A percentile compares a stretch with the other conserved stretches of the same genome.
These are phyloP conservation scores for Plantago major DNA, from an alignment of 257 asterid genomes.

Conservation along the genomic window DNA sequence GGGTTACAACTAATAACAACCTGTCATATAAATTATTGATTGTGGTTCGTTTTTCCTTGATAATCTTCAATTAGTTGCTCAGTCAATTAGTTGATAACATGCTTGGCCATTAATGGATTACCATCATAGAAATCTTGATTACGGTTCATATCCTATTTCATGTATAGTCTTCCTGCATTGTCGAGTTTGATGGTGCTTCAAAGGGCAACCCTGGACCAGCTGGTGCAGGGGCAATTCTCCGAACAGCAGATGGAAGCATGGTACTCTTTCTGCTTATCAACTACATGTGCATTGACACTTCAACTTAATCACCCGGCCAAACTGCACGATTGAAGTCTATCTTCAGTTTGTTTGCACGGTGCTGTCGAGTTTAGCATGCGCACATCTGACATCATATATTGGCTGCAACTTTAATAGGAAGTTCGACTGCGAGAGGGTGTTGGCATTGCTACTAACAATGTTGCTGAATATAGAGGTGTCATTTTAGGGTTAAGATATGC, in stretches of 20 bases:
- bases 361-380: too few species aligned
- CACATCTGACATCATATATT: constrained; percentile 1
- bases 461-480: constrained; percentile 82
- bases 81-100: too few species aligned
- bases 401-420: constrained; percentile 37
- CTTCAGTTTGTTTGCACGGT: too few species aligned
- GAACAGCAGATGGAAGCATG: constrained; percentile 46
- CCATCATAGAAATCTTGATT: too few species aligned
- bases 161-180: constrained; percentile 29
- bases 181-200: constrained; percentile 54
- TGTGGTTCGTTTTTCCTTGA: too few species aligned
- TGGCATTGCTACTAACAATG: constrained; percentile 89
- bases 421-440: constrained; percentile 85
- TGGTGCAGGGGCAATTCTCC: constrained; percentile 47
- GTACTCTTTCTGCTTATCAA: constrained; percentile 20
- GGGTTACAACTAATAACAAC: too few species aligned
- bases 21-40: too few species aligned
- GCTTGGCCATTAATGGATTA: too few species aligned
- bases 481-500: constrained; percentile 87
- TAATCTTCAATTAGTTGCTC: too few species aligned
- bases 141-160: constrained; percentile 13
- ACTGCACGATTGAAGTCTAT: too few species aligned
- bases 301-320: too few species aligned
- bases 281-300: background rate
- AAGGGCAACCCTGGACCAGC: constrained; percentile 56